These are phyloP conservation scores for Sordariomycetes sp. DNA, from an alignment of 2,329 filamentous ascomycete genomes.

Conservation along the genomic window DNA sequence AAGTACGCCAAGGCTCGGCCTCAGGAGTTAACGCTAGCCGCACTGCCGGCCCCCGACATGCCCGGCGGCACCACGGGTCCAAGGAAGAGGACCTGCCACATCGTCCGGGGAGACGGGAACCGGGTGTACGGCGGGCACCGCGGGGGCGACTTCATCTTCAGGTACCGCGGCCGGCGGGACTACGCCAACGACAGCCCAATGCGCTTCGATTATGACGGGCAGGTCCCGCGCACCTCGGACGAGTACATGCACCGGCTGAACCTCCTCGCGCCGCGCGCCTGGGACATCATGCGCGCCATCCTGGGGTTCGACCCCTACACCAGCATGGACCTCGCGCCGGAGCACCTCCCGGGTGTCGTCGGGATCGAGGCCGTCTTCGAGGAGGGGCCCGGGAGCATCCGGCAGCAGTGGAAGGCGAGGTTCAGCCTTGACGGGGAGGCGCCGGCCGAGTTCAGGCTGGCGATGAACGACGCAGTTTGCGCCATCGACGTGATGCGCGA, in stretches of 20 bases:
- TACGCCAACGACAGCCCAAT: neutral
- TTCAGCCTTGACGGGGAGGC: neutral
- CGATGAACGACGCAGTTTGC: neutral
- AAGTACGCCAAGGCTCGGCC: neutral
- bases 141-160: constrained; percentile 15
- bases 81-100: neutral
- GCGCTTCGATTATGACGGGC: constrained; percentile 10
- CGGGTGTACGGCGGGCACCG: constrained; percentile 11
- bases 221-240: constrained; percentile 10
- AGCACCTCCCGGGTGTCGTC: neutral
- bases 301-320: constrained; percentile 5
- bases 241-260: constrained; percentile 10
- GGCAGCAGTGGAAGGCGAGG: neutral
- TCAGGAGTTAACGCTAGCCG: neutral
- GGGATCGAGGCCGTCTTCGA: neutral
- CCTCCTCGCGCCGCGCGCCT: constrained; percentile 5
- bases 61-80: no score
- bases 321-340: no score
- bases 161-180: constrained; percentile 4
- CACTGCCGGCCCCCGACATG: no score
- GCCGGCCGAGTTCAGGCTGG: neutral
- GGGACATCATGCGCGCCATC: constrained; percentile 8
- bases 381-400: neutral
- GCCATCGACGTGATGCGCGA: neutral
- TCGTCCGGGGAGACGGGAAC: neutral